phyloP scores from a whole-genome alignment of 2,329 filamentous ascomycete species.

The Fusarium sterilihyphosum region DNA sequence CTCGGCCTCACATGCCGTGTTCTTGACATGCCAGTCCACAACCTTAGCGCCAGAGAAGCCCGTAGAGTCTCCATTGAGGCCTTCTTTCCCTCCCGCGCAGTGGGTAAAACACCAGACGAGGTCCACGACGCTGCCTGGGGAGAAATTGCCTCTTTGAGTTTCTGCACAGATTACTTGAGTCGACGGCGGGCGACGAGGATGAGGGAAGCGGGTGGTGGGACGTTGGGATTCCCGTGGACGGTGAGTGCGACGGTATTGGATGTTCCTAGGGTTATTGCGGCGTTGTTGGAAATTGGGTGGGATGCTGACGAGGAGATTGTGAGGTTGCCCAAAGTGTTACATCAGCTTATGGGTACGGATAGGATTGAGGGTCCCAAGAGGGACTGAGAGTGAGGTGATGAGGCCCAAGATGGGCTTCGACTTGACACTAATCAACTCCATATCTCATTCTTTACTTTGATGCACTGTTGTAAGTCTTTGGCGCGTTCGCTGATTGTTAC shows the following conservation, averaged over 20 bases:
- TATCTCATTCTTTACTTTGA: background rate
- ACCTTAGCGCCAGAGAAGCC: background rate
- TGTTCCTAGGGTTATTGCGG: background rate
- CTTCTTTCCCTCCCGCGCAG: background rate
- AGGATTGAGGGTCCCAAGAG: background rate
- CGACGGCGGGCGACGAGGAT: background rate
- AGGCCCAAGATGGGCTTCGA: background rate
- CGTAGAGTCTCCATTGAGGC: background rate
- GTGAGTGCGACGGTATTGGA: background rate
- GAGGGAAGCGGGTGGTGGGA: fast-evolving
- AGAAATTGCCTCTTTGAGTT: background rate
- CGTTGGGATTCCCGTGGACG: background rate
- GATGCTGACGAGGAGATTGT: background rate
- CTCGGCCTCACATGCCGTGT: background rate
- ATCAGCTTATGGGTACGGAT: background rate
- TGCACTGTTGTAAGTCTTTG: too few species aligned
- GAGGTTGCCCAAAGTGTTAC: background rate
- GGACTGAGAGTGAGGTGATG: fast-evolving
- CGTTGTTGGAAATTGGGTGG: background rate
- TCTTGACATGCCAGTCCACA: background rate
- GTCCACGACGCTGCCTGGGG: background rate
- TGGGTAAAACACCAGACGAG: fast-evolving
- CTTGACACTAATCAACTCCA: fast-evolving
- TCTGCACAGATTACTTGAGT: background rate
- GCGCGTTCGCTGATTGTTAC: too few species aligned